Evolutionary conservation across 2,329 filamentous ascomycete genomes (phyloP).

Genomic region (Diplodia corticola): DNA sequence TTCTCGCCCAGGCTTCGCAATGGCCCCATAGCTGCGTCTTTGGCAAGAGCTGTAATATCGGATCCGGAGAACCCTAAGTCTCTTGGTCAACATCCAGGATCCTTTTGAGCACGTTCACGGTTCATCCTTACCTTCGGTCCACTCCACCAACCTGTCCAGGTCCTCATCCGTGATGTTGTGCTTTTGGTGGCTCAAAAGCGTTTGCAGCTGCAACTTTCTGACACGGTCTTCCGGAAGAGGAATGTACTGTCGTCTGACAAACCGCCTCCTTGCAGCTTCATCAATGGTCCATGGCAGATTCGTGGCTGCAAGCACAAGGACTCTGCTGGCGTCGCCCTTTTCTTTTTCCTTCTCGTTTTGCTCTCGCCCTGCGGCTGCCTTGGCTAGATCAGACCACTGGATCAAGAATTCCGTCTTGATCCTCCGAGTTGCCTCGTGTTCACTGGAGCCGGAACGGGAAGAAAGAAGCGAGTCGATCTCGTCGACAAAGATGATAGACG

Average conservation of each 20-base stretch:
- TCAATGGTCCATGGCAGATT: slow-evolving; percentile 98
- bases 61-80: slow-evolving; percentile 87
- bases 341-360: slow-evolving; percentile 65
- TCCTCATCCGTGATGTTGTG: slow-evolving; percentile 73
- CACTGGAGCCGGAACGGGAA: slow-evolving; percentile 75
- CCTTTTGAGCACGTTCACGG: background rate
- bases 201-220: slow-evolving; percentile 74
- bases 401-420: slow-evolving; percentile 99
- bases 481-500: slow-evolving; percentile 97
- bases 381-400: slow-evolving; percentile 92
- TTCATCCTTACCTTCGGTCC: slow-evolving; percentile 73
- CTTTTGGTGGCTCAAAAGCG: slow-evolving; percentile 81
- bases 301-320: slow-evolving; percentile 90
- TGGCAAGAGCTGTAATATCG: slow-evolving; percentile 93
- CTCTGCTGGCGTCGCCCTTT: slow-evolving; percentile 78
- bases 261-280: slow-evolving; percentile 85
- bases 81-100: background rate
- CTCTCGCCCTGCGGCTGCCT: slow-evolving; percentile 85
- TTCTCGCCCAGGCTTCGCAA: slow-evolving; percentile 87
- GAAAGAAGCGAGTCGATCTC: slow-evolving; percentile 95
- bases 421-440: slow-evolving; percentile 88
- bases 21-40: slow-evolving; percentile 97
- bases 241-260: slow-evolving; percentile 94
- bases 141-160: slow-evolving; percentile 68
- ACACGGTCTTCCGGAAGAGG: slow-evolving; percentile 85